Conservation (phyloP, 768 basidiomycete genomes). For the Stropharia rugosoannulata region DNA sequence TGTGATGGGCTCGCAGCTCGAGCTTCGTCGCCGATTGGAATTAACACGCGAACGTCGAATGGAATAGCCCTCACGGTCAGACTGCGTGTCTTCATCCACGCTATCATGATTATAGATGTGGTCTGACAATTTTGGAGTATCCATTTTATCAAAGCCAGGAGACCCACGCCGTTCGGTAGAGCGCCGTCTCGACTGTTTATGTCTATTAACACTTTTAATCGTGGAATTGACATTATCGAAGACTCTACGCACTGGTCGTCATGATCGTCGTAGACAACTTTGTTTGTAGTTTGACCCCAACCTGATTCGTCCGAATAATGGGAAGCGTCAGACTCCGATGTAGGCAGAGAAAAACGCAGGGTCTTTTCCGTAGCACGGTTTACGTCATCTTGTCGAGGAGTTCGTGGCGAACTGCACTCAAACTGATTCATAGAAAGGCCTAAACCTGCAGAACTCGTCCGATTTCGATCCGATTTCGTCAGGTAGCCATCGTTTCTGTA, state of each 20-base stretch:
- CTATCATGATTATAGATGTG: neutral
- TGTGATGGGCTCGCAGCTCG: constrained; percentile 21
- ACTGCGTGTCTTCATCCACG: constrained; percentile 16
- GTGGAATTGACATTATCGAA: too few species aligned
- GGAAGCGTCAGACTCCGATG: constrained; percentile 25
- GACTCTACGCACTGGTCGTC: neutral
- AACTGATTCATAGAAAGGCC: constrained; percentile 18
- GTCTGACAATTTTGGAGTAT: constrained; percentile 1
- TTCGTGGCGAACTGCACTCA: neutral
- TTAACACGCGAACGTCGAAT: constrained; percentile 9
- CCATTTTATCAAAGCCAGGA: neutral
- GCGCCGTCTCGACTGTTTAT: too few species aligned
- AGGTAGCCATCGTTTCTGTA: neutral
- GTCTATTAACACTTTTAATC: too few species aligned
- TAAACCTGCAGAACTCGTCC: constrained; percentile 18
- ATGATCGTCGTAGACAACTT: neutral
- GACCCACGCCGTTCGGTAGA: neutral
- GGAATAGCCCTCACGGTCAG: constrained; percentile 21
- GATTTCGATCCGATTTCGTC: neutral
- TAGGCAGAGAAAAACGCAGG: constrained; percentile 25
- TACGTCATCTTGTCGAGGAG: neutral
- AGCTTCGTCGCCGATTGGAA: constrained; percentile 20
- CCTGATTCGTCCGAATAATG: constrained; percentile 20
- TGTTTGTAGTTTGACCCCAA: neutral
- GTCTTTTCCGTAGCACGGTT: constrained; percentile 16